Evolutionary conservation across 495 filamentous ascomycete species (phyloP).

Genomic region (Aspergillus egyptiacus): DNA sequence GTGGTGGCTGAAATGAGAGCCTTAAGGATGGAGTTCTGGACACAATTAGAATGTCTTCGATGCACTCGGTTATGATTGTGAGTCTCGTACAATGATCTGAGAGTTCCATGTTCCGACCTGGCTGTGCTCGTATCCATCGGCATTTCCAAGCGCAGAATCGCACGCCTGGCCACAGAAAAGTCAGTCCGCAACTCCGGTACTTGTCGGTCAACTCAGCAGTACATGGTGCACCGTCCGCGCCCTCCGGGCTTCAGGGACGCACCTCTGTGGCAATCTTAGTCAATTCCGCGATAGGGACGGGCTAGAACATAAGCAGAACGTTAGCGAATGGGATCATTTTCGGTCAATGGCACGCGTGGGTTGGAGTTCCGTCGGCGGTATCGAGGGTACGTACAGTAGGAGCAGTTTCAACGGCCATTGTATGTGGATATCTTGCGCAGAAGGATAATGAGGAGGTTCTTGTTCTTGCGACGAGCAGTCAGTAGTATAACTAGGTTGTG

Average conservation of each 20-base stretch:
- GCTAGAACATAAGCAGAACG: conserved; percentile 43
- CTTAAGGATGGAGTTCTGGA: conserved; percentile 78
- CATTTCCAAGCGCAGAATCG: conserved; percentile 63
- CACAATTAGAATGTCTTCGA: not conserved
- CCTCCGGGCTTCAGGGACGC: conserved; percentile 27
- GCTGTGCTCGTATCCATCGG: conserved; percentile 74
- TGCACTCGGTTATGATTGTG: not conserved
- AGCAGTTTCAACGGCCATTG: conserved; percentile 35
- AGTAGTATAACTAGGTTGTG: conserved; percentile 11
- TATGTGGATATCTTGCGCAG: conserved; percentile 6
- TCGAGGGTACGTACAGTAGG: conserved; percentile 27
- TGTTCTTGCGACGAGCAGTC: not conserved
- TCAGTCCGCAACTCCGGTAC: not conserved
- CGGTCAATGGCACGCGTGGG: conserved; percentile 7
- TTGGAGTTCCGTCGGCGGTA: not conserved
- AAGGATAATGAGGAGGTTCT: not conserved
- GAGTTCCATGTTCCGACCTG: conserved; percentile 81
- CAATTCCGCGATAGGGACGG: conserved; percentile 67
- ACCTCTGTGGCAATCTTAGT: conserved; percentile 80
- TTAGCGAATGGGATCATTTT: conserved; percentile 11
- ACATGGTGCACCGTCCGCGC: conserved; percentile 1
- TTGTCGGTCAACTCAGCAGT: not conserved
- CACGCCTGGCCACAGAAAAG: conserved; percentile 58
- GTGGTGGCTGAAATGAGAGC: conserved; percentile 77
- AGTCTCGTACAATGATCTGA: conserved; percentile 69